These are phyloP conservation scores for Fomitopsis serialis DNA, from an alignment of 768 basidiomycete genomes.

Conservation along the genomic window DNA sequence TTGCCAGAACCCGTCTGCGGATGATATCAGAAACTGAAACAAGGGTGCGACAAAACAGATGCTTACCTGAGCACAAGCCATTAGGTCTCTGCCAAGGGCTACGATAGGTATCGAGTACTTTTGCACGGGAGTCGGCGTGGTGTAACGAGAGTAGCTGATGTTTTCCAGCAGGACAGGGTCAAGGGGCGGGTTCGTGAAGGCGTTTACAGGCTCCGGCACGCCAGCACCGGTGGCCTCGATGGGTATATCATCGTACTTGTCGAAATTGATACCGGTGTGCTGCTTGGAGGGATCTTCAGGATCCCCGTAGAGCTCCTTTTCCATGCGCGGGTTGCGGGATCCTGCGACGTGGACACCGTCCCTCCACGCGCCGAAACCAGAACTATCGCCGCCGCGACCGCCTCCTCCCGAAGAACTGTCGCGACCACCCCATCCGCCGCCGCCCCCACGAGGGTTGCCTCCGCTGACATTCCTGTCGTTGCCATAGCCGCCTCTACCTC, in stretches of 20 bases:
- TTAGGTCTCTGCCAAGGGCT: constrained; percentile 80
- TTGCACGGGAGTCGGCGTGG: constrained; percentile 96
- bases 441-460: constrained; percentile 29
- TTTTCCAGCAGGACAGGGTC: constrained; percentile 95
- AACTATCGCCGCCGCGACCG: constrained; percentile 51
- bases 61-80: constrained; percentile 89
- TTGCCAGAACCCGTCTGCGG: constrained; percentile 98
- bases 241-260: constrained; percentile 99
- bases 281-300: constrained; percentile 79
- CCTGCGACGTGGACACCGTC: constrained; percentile 88
- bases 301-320: constrained; percentile 96
- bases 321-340: constrained; percentile 76
- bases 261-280: constrained; percentile 98
- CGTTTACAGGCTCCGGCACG: constrained; percentile 90
- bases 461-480: constrained; percentile 37
- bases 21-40: constrained; percentile 16
- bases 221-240: constrained; percentile 96
- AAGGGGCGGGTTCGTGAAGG: constrained; percentile 85
- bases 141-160: constrained; percentile 88
- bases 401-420: constrained; percentile 28
- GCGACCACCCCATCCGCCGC: constrained; percentile 25
- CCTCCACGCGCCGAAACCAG: constrained; percentile 83
- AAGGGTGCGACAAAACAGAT: constrained; percentile 6
- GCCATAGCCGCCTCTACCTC: constrained; percentile 22
- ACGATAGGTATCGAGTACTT: constrained; percentile 99